Conservation (phyloP, 31 red algal species). For the Endocladia muricata region DNA sequence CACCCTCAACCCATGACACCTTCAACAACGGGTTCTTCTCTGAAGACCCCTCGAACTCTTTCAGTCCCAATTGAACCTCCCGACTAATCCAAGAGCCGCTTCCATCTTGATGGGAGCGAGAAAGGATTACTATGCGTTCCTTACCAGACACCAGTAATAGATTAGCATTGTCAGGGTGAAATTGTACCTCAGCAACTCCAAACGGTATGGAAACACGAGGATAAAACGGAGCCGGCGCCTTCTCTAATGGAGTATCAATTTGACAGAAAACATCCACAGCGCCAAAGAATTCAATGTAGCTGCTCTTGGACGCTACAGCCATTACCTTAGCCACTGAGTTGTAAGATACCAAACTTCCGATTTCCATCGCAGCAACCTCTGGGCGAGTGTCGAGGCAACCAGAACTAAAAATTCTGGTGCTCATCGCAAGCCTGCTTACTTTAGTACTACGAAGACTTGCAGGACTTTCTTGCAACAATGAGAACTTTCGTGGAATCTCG, state of each 20-base stretch:
- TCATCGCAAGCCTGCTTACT: no score
- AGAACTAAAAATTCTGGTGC: no score
- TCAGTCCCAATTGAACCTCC: slow-evolving; percentile 57
- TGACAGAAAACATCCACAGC: slow-evolving; percentile 23
- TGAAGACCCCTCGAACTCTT: slow-evolving; percentile 29
- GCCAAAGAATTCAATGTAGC: slow-evolving; percentile 9
- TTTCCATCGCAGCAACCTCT: no score
- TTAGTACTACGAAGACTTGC: no score
- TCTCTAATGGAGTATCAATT: slow-evolving; percentile 14
- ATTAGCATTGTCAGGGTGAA: slow-evolving; percentile 53
- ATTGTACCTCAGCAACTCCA: slow-evolving; percentile 5
- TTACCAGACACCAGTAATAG: slow-evolving; percentile 33
- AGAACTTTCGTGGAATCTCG: no score
- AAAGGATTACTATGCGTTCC: slow-evolving; percentile 21
- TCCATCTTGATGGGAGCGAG: neutral
- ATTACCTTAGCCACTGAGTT: slow-evolving; percentile 18
- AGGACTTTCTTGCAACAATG: no score
- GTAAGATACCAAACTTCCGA: slow-evolving; percentile 34
- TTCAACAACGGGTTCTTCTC: slow-evolving; percentile 27
- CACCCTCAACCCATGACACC: slow-evolving; percentile 45
- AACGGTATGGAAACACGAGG: slow-evolving; percentile 17
- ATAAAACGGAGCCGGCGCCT: slow-evolving; percentile 3
- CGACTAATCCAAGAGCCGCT: slow-evolving; percentile 19
- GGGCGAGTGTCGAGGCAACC: no score
- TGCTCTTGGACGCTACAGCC: neutral